A percentile compares a stretch with the other conserved stretches of the same genome.
These are phyloP conservation scores for Trichoderma harzianum DNA, from an alignment of 2,329 filamentous ascomycete genomes.

Conservation along the genomic window DNA sequence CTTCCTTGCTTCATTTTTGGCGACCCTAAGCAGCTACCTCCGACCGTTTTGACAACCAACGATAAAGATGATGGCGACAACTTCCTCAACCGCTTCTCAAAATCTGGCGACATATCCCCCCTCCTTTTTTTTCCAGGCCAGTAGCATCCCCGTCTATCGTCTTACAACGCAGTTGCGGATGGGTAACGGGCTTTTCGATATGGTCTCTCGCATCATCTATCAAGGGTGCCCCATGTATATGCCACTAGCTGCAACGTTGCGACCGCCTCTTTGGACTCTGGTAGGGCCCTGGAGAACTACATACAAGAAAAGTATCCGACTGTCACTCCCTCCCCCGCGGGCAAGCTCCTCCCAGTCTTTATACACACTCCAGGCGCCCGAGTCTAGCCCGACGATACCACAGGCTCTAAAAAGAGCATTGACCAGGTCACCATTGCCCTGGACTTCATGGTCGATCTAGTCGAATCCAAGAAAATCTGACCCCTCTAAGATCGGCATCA, in stretches of 20 bases:
- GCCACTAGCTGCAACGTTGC: background rate
- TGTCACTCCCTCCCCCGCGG: background rate
- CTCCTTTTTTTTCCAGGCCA: conserved; percentile 18
- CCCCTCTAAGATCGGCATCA: conserved; percentile 19
- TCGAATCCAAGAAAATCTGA: conserved; percentile 3
- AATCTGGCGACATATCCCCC: conserved; percentile 17
- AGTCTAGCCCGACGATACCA: background rate
- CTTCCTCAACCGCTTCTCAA: conserved; percentile 14
- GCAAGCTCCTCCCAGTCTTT: background rate
- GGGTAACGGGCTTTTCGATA: conserved; percentile 1
- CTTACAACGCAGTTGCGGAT: conserved; percentile 24
- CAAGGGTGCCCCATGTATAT: background rate
- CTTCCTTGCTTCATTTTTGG: conserved; percentile 24
- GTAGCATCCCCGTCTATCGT: conserved; percentile 22
- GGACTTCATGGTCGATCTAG: conserved; percentile 20
- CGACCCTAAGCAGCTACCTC: conserved; percentile 23
- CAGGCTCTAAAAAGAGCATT: background rate
- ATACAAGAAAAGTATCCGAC: background rate
- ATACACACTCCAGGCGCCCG: background rate
- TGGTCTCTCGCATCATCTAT: background rate
- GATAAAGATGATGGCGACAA: conserved; percentile 6
- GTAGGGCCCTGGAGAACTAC: background rate
- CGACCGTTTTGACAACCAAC: background rate
- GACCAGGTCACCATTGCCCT: conserved; percentile 23
- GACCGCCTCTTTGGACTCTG: background rate